Percentiles rank a stretch among this genome's conserved stretches.
These are phyloP conservation scores for Citrus trifoliata DNA, from an alignment of 345 rosid genomes.

Conservation along the genomic window DNA sequence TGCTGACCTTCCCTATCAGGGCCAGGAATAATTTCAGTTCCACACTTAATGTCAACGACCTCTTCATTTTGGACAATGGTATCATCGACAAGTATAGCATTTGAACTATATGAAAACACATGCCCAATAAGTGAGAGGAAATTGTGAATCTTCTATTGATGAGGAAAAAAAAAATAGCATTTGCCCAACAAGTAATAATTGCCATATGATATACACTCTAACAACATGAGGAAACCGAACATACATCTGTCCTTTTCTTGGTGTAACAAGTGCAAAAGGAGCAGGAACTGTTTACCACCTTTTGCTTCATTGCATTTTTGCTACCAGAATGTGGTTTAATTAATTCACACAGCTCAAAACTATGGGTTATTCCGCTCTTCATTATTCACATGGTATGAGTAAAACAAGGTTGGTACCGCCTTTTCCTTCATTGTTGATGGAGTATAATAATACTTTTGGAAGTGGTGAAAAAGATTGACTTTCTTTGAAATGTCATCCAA, in stretches of 20 bases:
- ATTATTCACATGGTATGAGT: not conserved
- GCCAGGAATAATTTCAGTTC: conserved; percentile 68
- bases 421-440: not conserved
- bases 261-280: not conserved
- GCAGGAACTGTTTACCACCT: not conserved
- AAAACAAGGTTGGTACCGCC: not conserved
- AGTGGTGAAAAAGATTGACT: not conserved
- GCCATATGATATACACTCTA: not conserved
- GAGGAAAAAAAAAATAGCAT: not conserved
- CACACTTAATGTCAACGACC: conserved; percentile 44
- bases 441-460: not conserved
- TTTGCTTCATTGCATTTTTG: not conserved
- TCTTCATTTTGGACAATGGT: conserved; percentile 42
- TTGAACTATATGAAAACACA: conserved; percentile 40
- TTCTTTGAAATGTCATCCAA: not conserved
- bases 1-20: conserved; percentile 57
- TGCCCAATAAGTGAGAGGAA: conserved; percentile 6
- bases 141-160: conserved; percentile 1
- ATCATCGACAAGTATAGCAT: conserved; percentile 60
- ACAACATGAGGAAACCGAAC: not conserved
- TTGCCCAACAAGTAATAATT: not conserved
- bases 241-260: not conserved
- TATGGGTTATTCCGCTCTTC: not conserved
- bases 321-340: not conserved
- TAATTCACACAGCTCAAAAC: not conserved